Conservation (phyloP, 2,329 filamentous ascomycete genomes). For the Talaromyces funiculosus region DNA sequence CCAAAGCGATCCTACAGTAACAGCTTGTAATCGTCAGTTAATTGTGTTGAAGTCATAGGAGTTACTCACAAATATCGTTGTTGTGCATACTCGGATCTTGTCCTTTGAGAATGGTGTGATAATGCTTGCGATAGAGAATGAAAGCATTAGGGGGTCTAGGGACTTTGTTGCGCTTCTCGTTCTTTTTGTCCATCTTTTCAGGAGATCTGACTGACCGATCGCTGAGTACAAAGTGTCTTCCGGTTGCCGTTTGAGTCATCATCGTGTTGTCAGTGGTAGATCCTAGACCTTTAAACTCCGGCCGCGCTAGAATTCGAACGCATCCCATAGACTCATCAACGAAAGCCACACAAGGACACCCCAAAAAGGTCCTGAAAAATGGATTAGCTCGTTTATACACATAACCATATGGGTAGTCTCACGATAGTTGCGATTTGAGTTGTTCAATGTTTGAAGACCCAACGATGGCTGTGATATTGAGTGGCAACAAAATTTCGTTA, state of each 20-base stretch:
- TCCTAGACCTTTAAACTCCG: constrained; percentile 21
- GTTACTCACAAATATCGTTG: constrained; percentile 41
- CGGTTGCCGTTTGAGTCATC: constrained; percentile 1
- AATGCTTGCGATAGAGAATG: constrained; percentile 41
- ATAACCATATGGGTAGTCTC: constrained; percentile 1
- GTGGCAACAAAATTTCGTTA: constrained; percentile 29
- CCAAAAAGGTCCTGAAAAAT: constrained; percentile 21
- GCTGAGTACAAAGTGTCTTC: background rate
- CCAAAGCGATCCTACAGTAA: constrained; percentile 41
- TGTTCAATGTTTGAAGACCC: constrained; percentile 26
- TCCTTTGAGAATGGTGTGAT: constrained; percentile 34
- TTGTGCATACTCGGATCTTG: constrained; percentile 38
- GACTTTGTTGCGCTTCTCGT: constrained; percentile 29
- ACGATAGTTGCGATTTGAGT: constrained; percentile 29
- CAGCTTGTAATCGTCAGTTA: constrained; percentile 23
- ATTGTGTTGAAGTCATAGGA: background rate
- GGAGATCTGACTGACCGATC: background rate
- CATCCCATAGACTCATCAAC: constrained; percentile 25
- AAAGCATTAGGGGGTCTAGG: constrained; percentile 44
- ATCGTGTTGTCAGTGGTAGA: constrained; percentile 22
- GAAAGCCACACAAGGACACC: constrained; percentile 23
- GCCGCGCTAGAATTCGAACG: constrained; percentile 26
- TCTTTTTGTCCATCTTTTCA: constrained; percentile 4
- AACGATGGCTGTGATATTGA: constrained; percentile 26
- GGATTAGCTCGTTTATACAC: background rate